Evolutionary conservation across 352 stramenopile genomes (phyloP), one percentile per base, ranked within the genome.

Genomic region (Phytophthora nicotianae): DNA sequence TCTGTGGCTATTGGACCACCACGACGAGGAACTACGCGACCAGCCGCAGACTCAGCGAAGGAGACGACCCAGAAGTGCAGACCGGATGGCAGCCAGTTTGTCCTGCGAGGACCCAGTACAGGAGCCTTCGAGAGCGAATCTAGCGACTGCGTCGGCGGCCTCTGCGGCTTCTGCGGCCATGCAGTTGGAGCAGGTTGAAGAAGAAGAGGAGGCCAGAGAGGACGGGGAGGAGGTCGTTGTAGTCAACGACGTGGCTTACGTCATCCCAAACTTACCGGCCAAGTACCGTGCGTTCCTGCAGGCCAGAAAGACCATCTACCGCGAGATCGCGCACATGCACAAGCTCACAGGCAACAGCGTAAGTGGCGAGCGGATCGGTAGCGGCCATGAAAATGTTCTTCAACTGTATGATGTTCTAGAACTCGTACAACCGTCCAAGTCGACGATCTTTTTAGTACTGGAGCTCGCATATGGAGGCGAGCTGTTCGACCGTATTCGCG

Each of bases 341-440:
- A 90, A 93, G 50, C 77, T 95, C 45, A 93, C 87, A 27, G 87
- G 87, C 35, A 93, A 95, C 57, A 90, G 79, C 13, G 72, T 91
- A 16, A 87, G 77, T 16, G 84, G 86, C 1, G 71, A 82, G 29
- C 56, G 96, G 69, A 83, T 79, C 46, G 77, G 79, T 45, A 74
- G 91, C 24, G 89, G 94, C n/a, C 96, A 99, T 63, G 70, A 74
- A 21, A 99, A 99, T 64, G 94, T 99, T 13, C 79, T 99, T 33
- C 90, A 98, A 74, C 72, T 99, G 4, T 98, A 97, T 62, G 92
- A 98, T 75, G 96, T 99, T 47, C 76, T 99, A 33, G 97, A 99
- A 72, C 86, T 96, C 26, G 87, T 99, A 17, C 93, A 99, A 71
- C 90, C 97, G 23, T 96, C 86, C 27, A 98, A 98, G 73, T 94